Evolutionary conservation across 2,329 filamentous ascomycete species (phyloP).

Genomic region (Cercospora brassicicola): DNA sequence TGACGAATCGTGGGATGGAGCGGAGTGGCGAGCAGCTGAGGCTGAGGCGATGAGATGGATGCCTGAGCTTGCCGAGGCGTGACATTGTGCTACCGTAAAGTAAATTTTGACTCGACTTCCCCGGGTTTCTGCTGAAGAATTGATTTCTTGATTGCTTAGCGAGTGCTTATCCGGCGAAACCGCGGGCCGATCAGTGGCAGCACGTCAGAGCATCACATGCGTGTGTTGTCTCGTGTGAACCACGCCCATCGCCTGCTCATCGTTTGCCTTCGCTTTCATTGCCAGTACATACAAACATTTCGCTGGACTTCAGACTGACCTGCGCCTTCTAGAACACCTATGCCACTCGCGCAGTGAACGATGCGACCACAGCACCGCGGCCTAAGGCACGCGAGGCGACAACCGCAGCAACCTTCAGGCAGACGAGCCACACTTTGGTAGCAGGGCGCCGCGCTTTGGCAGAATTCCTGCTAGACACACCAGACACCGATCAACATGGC

Average conservation of each 20-base stretch:
- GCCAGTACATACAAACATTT: background rate
- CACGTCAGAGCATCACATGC: conserved; percentile 11
- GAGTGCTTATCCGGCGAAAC: conserved; percentile 7
- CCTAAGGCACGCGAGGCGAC: conserved; percentile 35
- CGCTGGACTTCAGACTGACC: background rate
- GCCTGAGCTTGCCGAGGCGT: background rate
- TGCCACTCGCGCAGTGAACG: conserved; percentile 1
- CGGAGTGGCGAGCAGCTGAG: background rate
- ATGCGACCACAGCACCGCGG: conserved; percentile 14
- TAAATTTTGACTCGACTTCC: background rate
- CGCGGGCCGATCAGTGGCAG: background rate
- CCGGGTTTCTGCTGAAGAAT: background rate
- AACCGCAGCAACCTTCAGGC: conserved; percentile 64
- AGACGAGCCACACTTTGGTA: conserved; percentile 38
- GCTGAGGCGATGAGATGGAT: background rate
- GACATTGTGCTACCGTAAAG: background rate
- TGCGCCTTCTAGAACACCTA: background rate
- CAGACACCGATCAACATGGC: conserved; percentile 15
- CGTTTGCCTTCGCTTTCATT: background rate
- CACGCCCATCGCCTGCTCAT: background rate
- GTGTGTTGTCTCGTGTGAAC: conserved; percentile 2
- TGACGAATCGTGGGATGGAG: background rate
- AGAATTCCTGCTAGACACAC: too few relatives aligned
- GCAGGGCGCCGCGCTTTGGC: background rate
- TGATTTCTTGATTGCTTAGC: background rate